Percentiles rank a stretch among this genome's conserved stretches.
Conservation (phyloP, 495 filamentous ascomycete genomes). For the Rusavskia elegans region DNA sequence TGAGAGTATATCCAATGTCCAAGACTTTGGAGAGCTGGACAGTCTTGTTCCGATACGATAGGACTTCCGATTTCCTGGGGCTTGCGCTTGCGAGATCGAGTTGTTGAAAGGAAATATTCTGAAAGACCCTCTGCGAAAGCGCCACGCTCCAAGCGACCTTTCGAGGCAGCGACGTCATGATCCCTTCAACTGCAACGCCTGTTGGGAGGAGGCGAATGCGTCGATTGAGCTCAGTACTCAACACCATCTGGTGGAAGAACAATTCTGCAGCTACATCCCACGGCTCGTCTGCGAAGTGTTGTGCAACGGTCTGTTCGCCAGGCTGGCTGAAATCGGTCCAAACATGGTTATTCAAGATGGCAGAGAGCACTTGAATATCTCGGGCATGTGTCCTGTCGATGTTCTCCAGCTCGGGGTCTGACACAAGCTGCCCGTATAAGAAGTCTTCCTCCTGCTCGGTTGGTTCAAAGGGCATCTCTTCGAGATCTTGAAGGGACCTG, state of each 20-base stretch:
- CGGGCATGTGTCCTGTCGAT: slow-evolving; percentile 36
- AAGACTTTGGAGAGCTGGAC: slow-evolving; percentile 47
- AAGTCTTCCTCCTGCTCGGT: slow-evolving; percentile 2
- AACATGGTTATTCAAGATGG: slow-evolving; percentile 39
- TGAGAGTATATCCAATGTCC: slow-evolving; percentile 50
- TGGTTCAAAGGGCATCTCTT: neutral
- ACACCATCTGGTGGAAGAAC: slow-evolving; percentile 59
- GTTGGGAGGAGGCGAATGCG: slow-evolving; percentile 31
- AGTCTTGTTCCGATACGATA: slow-evolving; percentile 41
- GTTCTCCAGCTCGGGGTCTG: slow-evolving; percentile 25
- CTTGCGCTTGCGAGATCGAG: slow-evolving; percentile 34
- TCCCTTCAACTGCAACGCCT: neutral
- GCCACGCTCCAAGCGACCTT: slow-evolving; percentile 33
- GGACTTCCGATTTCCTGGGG: slow-evolving; percentile 3
- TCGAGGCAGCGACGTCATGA: slow-evolving; percentile 23
- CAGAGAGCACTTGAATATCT: slow-evolving; percentile 52
- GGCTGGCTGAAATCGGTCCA: slow-evolving; percentile 55
- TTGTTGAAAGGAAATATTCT: slow-evolving; percentile 19
- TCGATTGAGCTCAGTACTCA: slow-evolving; percentile 50
- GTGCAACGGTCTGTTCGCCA: slow-evolving; percentile 43
- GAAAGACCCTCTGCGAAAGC: neutral
- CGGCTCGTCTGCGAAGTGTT: slow-evolving; percentile 5
- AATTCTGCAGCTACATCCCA: slow-evolving; percentile 27
- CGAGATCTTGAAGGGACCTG: neutral
- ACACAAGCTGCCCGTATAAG: slow-evolving; percentile 25